phyloP scores from a whole-genome alignment of 176 grass and related monocot genomes.

The Eleusine indica region DNA sequence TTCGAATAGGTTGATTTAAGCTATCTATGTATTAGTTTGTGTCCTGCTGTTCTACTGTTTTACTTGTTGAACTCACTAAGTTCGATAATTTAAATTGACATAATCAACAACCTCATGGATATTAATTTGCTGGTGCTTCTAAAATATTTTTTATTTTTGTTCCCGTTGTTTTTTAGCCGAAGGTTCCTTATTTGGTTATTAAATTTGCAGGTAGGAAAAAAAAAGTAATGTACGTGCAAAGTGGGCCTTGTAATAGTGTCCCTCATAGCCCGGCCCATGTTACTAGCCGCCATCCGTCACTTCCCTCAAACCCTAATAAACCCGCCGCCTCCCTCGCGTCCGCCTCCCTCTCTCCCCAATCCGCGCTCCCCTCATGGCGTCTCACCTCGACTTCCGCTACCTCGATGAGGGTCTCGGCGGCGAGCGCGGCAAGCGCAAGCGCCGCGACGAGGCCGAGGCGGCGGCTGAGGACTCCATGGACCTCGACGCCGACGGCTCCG shows the following conservation, averaged over 20 bases:
- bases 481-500: conserved; percentile 51
- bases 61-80: too few species aligned
- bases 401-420: conserved; percentile 93
- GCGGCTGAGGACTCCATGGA: conserved; percentile 63
- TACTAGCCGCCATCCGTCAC: not conserved
- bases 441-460: conserved; percentile 31
- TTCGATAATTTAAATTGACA: too few species aligned
- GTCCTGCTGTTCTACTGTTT: too few species aligned
- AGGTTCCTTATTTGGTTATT: too few species aligned
- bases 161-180: too few species aligned
- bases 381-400: conserved; percentile 83
- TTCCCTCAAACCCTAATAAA: conserved; percentile 62
- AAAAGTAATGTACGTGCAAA: not conserved
- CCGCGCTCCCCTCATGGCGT: conserved; percentile 61
- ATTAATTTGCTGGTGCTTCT: too few species aligned
- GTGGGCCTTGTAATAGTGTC: not conserved
- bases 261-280: conserved; percentile 3
- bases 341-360: not conserved
- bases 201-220: too few species aligned
- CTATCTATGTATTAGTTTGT: too few species aligned
- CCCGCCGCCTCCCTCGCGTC: conserved; percentile 10
- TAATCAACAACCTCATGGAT: too few species aligned
- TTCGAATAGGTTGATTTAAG: too few species aligned
- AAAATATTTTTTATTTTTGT: too few species aligned
- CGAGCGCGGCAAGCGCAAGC: conserved; percentile 81